These are phyloP conservation scores for Citrus glauca DNA, from an alignment of 345 rosid genomes.

Conservation along the genomic window DNA sequence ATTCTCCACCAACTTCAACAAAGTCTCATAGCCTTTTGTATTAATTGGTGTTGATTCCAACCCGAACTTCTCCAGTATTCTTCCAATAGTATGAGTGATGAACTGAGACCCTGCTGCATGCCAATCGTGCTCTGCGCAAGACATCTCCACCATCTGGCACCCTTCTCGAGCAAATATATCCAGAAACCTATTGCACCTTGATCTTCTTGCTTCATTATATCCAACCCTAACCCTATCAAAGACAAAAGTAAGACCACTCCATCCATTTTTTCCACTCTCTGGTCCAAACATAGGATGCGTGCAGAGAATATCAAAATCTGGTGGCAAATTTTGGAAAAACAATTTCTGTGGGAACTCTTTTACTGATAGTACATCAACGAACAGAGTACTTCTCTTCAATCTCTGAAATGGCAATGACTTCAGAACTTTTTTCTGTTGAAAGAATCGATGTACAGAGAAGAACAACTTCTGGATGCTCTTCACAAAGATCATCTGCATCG, in stretches of 20 bases:
- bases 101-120: slow-evolving; percentile 89
- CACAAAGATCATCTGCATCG: slow-evolving; percentile 64
- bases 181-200: slow-evolving; percentile 55
- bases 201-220: slow-evolving; percentile 34
- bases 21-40: slow-evolving; percentile 71
- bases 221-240: slow-evolving; percentile 78
- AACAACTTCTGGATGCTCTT: slow-evolving; percentile 81
- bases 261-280: slow-evolving; percentile 79
- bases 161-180: slow-evolving; percentile 68
- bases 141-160: slow-evolving; percentile 83
- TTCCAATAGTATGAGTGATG: slow-evolving; percentile 74
- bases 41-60: slow-evolving; percentile 59
- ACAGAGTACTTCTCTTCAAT: slow-evolving; percentile 74
- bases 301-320: slow-evolving; percentile 68
- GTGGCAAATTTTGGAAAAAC: slow-evolving; percentile 50
- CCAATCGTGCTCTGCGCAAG: slow-evolving; percentile 79
- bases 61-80: slow-evolving; percentile 61
- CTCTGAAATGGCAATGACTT: slow-evolving; percentile 67
- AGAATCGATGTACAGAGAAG: slow-evolving; percentile 75
- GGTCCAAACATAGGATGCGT: slow-evolving; percentile 91
- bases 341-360: slow-evolving; percentile 69
- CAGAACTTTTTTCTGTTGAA: slow-evolving; percentile 67
- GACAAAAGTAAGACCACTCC: slow-evolving; percentile 60
- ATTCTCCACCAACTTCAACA: slow-evolving; percentile 74
- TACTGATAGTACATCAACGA: slow-evolving; percentile 87